Base-by-base conservation (phyloP, 345 rosid species). In the Aquilaria malaccensis region DNA sequence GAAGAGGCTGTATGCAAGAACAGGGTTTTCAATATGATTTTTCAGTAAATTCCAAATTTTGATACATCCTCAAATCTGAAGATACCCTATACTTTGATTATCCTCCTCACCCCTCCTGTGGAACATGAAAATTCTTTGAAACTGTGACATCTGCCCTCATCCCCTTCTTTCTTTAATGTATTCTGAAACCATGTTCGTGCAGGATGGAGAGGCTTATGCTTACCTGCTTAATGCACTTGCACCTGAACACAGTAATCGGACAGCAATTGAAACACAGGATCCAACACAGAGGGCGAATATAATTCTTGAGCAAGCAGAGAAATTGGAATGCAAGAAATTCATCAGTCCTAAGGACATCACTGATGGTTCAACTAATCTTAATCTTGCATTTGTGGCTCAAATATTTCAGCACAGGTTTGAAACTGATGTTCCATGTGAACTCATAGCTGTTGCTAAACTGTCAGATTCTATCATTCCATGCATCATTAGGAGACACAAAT, bases 191-290 rank as follows among this genome's bases (percentile, higher is more conserved):
- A 33, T 72, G 59, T 47, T 60, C 63, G 75, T 75, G 70, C 77
- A 94, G 99, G 97, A 90, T 41, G 99, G 97, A 33, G 96, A 88
- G 81, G 97, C 99, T 45, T 94, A 94, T 82, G 86, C 95, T 52
- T 82, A 91, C 69, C 83, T 94, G 68, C 95, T 95, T 69, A 90
- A 74, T 81, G 83, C 97, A 64, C 95, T 91, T 67, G 98, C 98
- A 55, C 96, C 98, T 66, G 96, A 91, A 76, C 80, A 72, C 61
- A 81, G 93, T 71, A 70, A 75, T 67, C 77, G 70, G 29, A 11
- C 72, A 59, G 70, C 84, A 65, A 77, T 84, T 74, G 80, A 77
- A 10, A 58, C 77, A 41, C 76, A 64, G 67, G 90, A 91, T 74
- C 91, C 95, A 11, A 77, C 72, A 22, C 79, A 83, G 70, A 85